phyloP scores from a whole-genome alignment of 1,284 basidiomycete species.

The Pseudozyma pruni region DNA sequence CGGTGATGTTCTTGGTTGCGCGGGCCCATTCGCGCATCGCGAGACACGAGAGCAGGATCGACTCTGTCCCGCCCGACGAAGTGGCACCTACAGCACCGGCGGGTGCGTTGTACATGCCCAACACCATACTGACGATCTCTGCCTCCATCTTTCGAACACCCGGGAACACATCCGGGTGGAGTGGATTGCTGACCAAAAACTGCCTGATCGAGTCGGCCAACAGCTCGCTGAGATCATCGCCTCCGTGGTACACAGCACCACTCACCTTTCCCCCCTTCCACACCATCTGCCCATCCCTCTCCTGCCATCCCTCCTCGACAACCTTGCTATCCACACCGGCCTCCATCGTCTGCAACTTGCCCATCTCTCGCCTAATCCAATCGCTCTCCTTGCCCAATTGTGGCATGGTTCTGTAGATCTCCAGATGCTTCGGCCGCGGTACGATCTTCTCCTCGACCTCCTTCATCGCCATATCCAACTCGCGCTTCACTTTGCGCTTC shows the following conservation, averaged over 20 bases:
- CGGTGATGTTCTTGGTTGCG: constrained; percentile 83
- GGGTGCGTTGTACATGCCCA: constrained; percentile 81
- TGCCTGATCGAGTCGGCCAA: constrained; percentile 56
- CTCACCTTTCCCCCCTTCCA: constrained; percentile 66
- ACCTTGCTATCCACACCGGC: constrained; percentile 36
- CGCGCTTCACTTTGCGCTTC: constrained; percentile 55
- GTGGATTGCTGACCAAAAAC: constrained; percentile 77
- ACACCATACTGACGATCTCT: constrained; percentile 92
- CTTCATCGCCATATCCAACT: constrained; percentile 57
- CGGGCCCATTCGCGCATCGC: constrained; percentile 92
- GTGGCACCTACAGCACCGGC: constrained; percentile 82
- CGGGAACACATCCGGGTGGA: constrained; percentile 96
- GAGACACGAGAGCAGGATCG: constrained; percentile 92
- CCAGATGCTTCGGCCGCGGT: constrained; percentile 43
- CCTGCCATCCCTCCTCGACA: constrained; percentile 37
- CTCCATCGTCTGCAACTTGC: constrained; percentile 58
- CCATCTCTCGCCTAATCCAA: constrained; percentile 58
- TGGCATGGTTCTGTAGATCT: constrained; percentile 49
- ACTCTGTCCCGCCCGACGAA: constrained; percentile 95
- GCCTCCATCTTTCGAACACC: constrained; percentile 96
- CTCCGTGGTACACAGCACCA: constrained; percentile 68
- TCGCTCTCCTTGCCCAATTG: constrained; percentile 53
- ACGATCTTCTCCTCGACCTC: constrained; percentile 63
- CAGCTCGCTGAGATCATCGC: constrained; percentile 58
- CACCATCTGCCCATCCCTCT: constrained; percentile 53